phyloP scores from a whole-genome alignment of 2,329 filamentous ascomycete genomes.

The Sporothrix protearum region DNA sequence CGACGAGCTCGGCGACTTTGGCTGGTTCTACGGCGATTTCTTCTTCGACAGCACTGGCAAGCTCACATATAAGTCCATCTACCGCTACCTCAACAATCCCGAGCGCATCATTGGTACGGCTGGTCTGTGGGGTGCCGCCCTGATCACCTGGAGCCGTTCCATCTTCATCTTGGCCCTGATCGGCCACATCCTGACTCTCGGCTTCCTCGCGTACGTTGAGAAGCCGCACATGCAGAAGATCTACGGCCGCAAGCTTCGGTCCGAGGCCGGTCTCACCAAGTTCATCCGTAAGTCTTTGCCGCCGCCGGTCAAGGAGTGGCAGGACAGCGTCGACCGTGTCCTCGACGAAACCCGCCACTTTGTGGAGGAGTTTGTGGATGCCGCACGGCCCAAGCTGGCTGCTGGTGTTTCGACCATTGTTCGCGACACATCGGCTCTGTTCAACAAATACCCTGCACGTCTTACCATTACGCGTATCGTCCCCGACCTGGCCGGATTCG shows the following conservation, averaged over 20 bases:
- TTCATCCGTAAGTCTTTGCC: constrained; percentile 85
- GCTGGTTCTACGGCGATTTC: constrained; percentile 99
- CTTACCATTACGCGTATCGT: constrained; percentile 77
- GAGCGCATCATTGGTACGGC: constrained; percentile 91
- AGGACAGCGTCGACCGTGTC: constrained; percentile 81
- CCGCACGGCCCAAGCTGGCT: constrained; percentile 78
- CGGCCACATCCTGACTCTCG: constrained; percentile 79
- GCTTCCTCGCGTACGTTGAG: constrained; percentile 89
- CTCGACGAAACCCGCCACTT: constrained; percentile 83
- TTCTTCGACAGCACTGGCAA: constrained; percentile 89
- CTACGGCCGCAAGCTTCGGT: constrained; percentile 77
- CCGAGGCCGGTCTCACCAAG: constrained; percentile 87
- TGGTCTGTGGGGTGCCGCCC: constrained; percentile 89
- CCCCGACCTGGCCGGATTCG: constrained; percentile 73
- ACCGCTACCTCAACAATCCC: constrained; percentile 96
- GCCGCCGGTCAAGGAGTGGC: constrained; percentile 74
- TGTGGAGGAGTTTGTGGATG: constrained; percentile 85
- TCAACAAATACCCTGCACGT: constrained; percentile 83
- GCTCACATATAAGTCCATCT: constrained; percentile 94
- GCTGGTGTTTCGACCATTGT: constrained; percentile 83
- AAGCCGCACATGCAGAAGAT: constrained; percentile 98
- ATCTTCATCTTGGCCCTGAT: constrained; percentile 84
- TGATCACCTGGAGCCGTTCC: constrained; percentile 85
- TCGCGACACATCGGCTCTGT: constrained; percentile 79
- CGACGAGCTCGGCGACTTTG: constrained; percentile 92